These are phyloP conservation scores for Coemansia sp. DNA, from an alignment of 192 early-diverging fungal genomes.

Conservation along the genomic window DNA sequence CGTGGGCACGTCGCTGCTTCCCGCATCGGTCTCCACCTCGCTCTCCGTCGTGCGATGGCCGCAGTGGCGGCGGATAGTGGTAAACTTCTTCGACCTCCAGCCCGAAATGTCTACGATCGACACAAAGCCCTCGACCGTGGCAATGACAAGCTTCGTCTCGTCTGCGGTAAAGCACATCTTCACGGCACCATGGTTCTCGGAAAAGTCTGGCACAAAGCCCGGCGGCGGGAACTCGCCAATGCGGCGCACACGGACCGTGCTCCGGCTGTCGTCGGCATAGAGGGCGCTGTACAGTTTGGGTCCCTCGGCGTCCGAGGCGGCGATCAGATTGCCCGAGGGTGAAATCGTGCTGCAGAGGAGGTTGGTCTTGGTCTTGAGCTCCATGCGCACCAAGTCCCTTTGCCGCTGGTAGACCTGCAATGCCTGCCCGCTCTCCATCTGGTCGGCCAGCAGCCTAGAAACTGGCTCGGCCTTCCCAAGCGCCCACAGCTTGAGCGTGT, in stretches of 20 bases:
- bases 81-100: conserved; percentile 63
- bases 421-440: conserved; percentile 49
- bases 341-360: conserved; percentile 77
- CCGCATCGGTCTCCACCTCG: conserved; percentile 48
- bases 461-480: conserved; percentile 67
- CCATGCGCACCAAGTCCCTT: conserved; percentile 73
- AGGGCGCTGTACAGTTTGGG: conserved; percentile 66
- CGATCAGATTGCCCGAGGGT: conserved; percentile 81
- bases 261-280: conserved; percentile 16
- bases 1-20: conserved; percentile 53
- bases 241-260: conserved; percentile 32
- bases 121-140: conserved; percentile 75
- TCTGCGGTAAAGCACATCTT: conserved; percentile 80
- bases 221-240: conserved; percentile 45
- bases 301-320: conserved; percentile 76
- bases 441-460: conserved; percentile 20
- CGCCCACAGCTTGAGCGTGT: conserved; percentile 80
- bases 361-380: conserved; percentile 72
- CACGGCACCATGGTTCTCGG: conserved; percentile 62
- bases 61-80: conserved; percentile 66
- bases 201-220: conserved; percentile 50
- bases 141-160: conserved; percentile 74
- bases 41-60: conserved; percentile 61
- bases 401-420: conserved; percentile 65
- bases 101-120: conserved; percentile 73